phyloP scores from a whole-genome alignment of 306 rosid species.

The Lagenaria siceraria region DNA sequence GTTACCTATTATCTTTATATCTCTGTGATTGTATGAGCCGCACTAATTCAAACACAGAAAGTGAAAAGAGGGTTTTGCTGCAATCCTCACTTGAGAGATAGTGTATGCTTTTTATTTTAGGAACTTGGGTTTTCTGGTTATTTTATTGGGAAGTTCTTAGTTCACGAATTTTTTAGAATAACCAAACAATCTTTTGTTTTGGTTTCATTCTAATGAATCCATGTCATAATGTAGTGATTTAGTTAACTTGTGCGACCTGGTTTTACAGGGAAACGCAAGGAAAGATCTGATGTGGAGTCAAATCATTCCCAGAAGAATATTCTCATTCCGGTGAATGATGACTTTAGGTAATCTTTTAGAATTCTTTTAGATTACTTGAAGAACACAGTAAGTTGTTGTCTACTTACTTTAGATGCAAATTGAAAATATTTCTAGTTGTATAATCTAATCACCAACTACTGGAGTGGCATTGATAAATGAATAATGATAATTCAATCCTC shows the following conservation, averaged over 20 bases:
- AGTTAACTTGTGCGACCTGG: not conserved
- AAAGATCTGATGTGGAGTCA: constrained; percentile 34
- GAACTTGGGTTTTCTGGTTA: not conserved
- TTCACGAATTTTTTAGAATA: not conserved
- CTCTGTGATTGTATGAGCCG: not conserved
- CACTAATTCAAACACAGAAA: not conserved
- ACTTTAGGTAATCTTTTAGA: constrained; percentile 43
- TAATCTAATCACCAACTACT: not conserved
- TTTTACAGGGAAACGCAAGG: constrained; percentile 39
- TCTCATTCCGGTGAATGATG: constrained; percentile 61
- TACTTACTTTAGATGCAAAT: not conserved
- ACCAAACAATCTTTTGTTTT: not conserved
- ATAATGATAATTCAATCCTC: not conserved
- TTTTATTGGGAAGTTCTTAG: not conserved
- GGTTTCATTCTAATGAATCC: not conserved
- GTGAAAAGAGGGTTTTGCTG: not conserved
- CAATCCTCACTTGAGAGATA: not conserved
- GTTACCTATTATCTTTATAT: too few relatives aligned
- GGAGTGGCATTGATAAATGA: not conserved
- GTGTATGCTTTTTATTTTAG: not conserved
- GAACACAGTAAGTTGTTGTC: not conserved
- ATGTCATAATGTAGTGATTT: not conserved
- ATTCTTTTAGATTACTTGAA: not conserved
- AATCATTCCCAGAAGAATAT: constrained; percentile 35
- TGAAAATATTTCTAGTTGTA: not conserved